Conservation (phyloP, 352 stramenopile species). For the Phytophthora hibernalis region DNA sequence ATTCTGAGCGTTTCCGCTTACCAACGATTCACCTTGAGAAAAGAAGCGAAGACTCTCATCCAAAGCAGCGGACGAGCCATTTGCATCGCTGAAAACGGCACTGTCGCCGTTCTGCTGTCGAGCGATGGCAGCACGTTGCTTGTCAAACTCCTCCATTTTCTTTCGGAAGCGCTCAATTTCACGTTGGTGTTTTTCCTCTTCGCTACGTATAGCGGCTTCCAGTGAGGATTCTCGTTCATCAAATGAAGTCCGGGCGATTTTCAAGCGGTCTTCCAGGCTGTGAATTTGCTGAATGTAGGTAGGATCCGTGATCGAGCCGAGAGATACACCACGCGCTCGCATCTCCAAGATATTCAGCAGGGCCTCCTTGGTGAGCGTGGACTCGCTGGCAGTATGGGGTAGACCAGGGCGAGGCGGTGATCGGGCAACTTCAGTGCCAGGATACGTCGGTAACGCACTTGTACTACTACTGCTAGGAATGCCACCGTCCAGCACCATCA, state of each 20-base stretch:
- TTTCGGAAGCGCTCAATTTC: slow-evolving; percentile 84
- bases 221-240: slow-evolving; percentile 77
- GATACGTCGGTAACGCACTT: slow-evolving; percentile 21
- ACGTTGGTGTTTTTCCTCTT: slow-evolving; percentile 85
- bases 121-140: slow-evolving; percentile 74
- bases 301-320: slow-evolving; percentile 62
- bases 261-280: slow-evolving; percentile 72
- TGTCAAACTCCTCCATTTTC: slow-evolving; percentile 88
- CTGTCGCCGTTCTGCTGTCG: slow-evolving; percentile 60
- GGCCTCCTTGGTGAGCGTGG: slow-evolving; percentile 48
- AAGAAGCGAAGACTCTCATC: slow-evolving; percentile 38
- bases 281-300: slow-evolving; percentile 67
- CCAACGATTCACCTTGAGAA: slow-evolving; percentile 31
- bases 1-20: slow-evolving; percentile 19
- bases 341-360: slow-evolving; percentile 49
- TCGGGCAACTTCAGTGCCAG: slow-evolving; percentile 38
- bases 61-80: slow-evolving; percentile 33
- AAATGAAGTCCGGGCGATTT: slow-evolving; percentile 61
- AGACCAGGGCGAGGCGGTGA: slow-evolving; percentile 43
- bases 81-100: slow-evolving; percentile 27
- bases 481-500: slow-evolving; percentile 44
- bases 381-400: slow-evolving; percentile 57
- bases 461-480: slow-evolving; percentile 36
- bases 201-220: slow-evolving; percentile 74
- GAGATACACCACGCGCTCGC: slow-evolving; percentile 65